A percentile compares a stretch with the other conserved stretches of the same genome.
phyloP scores from a whole-genome alignment of 1,284 basidiomycete species.

The Rhodotorula sp. region DNA sequence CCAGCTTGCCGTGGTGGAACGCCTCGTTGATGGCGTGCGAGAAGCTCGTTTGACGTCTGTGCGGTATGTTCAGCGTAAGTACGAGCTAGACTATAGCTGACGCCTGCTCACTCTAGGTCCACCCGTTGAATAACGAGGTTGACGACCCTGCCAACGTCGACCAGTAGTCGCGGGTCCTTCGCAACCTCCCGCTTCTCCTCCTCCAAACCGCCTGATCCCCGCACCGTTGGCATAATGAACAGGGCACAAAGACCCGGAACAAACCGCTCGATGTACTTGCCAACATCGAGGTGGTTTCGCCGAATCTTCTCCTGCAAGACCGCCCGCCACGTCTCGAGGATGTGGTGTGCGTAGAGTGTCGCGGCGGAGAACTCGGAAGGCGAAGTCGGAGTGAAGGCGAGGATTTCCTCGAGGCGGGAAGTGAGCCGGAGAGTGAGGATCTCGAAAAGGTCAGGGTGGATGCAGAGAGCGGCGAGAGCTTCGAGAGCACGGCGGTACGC shows the following conservation, averaged over 20 bases:
- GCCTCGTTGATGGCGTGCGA: constrained; percentile 58
- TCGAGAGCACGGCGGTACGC: constrained; percentile 66
- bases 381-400: constrained; percentile 48
- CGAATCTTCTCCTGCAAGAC: constrained; percentile 67
- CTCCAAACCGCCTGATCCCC: constrained; percentile 39
- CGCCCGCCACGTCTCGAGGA: constrained; percentile 67
- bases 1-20: constrained; percentile 61
- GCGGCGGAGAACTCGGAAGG: constrained; percentile 57
- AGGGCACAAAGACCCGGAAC: constrained; percentile 68
- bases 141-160: constrained; percentile 63
- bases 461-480: constrained; percentile 71
- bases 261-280: constrained; percentile 72
- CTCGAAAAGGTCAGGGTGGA: constrained; percentile 75
- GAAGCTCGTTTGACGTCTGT: constrained; percentile 60
- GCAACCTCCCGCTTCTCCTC: constrained; percentile 48
- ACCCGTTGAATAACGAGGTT: constrained; percentile 67
- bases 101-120: constrained; percentile 56
- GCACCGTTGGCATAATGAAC: constrained; percentile 57
- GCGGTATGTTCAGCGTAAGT: no score
- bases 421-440: constrained; percentile 73
- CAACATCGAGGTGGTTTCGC: constrained; percentile 63
- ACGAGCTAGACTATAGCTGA: constrained; percentile 39
- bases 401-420: constrained; percentile 69
- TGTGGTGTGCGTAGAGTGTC: constrained; percentile 71
- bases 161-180: constrained; percentile 64